Percentiles rank a stretch among this genome's conserved stretches.
These are phyloP conservation scores for Haplosporangium sp. DNA, from an alignment of 371 early-diverging fungal species.

Conservation along the genomic window DNA sequence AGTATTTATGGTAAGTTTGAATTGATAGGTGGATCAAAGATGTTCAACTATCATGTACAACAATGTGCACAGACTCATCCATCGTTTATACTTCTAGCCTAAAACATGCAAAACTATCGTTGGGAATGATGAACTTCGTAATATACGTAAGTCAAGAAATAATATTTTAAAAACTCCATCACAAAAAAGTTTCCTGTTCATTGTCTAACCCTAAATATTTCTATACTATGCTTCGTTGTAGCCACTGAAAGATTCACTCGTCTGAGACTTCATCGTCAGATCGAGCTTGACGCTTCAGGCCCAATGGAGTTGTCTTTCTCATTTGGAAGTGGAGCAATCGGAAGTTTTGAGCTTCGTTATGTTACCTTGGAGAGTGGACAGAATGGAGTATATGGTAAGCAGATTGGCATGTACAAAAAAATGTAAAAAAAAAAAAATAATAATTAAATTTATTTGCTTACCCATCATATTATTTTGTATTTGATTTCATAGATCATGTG, in stretches of 20 bases:
- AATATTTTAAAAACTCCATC: neutral
- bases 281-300: slow-evolving; percentile 15
- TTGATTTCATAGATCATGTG: slow-evolving; percentile 14
- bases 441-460: neutral
- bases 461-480: neutral
- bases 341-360: slow-evolving; percentile 21
- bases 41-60: no score
- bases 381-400: slow-evolving; percentile 20
- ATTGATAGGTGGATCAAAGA: neutral
- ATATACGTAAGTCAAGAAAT: slow-evolving; percentile 10
- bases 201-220: neutral
- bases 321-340: slow-evolving; percentile 12
- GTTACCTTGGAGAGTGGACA: slow-evolving; percentile 18
- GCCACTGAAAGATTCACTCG: slow-evolving; percentile 20
- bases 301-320: slow-evolving; percentile 21
- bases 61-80: neutral
- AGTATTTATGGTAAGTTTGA: slow-evolving; percentile 9
- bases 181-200: no score
- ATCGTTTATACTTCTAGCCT: no score
- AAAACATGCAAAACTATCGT: slow-evolving; percentile 25
- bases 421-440: neutral
- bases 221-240: neutral
- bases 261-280: slow-evolving; percentile 24
- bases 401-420: neutral
- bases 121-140: slow-evolving; percentile 10